Evolutionary conservation across 1,284 basidiomycete genomes (phyloP), one percentile per base, ranked within the genome.

Genomic region (Apiotrichum sp.): DNA sequence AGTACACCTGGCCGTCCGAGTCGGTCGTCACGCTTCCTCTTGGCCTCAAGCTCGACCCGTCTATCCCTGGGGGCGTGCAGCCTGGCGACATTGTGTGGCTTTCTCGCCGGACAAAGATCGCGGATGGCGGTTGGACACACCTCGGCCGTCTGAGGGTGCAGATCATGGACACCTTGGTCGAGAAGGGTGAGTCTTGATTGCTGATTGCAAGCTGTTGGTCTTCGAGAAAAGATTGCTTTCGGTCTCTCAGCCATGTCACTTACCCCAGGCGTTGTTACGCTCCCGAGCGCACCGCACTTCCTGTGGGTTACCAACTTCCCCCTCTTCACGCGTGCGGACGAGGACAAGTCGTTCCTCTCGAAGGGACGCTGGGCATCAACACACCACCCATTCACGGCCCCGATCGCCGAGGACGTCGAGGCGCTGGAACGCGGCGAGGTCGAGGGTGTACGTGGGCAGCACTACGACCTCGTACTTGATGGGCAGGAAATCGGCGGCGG

Each of bases 271-370:
- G 78, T 81, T 43, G 79, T 83, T 59, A 72, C 70, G 6, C 80
- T 86, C 6, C 77, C 84, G 3, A 59, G 78, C 32, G 72, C 76
- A 22, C 89, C 89, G n/a, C 84, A 88, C 70, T 93, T 97, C 74
- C 79, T 92, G 14, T 97, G 93, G 93, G 83, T 97, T 57, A 96
- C 91, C 4, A 91, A 96, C 74, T 97, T 97, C 73, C 93, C 93
- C 14, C 81, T 97, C 35, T 96, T 96, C 78, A 95, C 92, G 5
- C 84, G 81, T 42, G 85, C 86, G 32, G 93, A 96, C 72, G 80
- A 81, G 51, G 93, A 96, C 78, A 96, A 96, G 78, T 84, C 87
- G 38, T 83, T 86, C 69, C 78, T 93, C 47, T 86, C 90, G 3
- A 82, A 83, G 53, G 92, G 90, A 13, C 81, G 92, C 63, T 95